Base-by-base conservation (phyloP, 495 filamentous ascomycete genomes). In the Penicillium cataractarum region DNA sequence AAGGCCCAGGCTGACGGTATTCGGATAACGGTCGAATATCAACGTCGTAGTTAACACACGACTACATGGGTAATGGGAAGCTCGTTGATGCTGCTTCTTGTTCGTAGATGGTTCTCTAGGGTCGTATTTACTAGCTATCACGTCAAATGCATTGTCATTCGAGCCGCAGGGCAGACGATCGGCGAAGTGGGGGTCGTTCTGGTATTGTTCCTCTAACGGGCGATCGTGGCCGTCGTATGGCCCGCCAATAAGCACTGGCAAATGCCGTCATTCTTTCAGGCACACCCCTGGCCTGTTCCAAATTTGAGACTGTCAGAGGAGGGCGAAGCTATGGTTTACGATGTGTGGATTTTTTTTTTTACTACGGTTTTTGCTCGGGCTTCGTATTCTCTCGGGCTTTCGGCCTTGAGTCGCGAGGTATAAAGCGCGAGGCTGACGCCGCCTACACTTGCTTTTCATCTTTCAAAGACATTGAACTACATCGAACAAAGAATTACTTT, bases 11-110 rank as follows among this genome's bases (percentile, higher is more conserved):
- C 13, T 39, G 50, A 59, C 33, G 37, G 55, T 61, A 29, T 42
- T 63, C 31, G 44, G 55, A 37, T 53, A 26, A 64, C 44, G 19
- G 32, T 15, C n/a, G 7, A 22, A 26, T 35, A 19, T 49, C 29
- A 21, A 10, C 12, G 24, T 12, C 6, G 32, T 24, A 37, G 17
- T 10, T 10, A 10, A 46, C 22, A 48, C 31, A 46, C 37, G 10
- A 22, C 52, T 58, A 42, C 10, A 57, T 26, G 21, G 67, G 67
- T 72, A 75, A 74, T 74, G 71, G 71, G 67, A 61, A 72, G 62
- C 8, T 24, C 35, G 39, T 57, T 66, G 9, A 32, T 40, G 22
- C 65, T 60, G 60, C 50, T 71, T 74, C 48, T 69, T 71, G 57
- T 73, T 72, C 57, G 60, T 32, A n/a, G 9, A 35, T 4, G 26